Evolutionary conservation across 768 basidiomycete species (phyloP), one percentile per base, ranked within the genome.

Genomic region (Tricholoma saponaceum): DNA sequence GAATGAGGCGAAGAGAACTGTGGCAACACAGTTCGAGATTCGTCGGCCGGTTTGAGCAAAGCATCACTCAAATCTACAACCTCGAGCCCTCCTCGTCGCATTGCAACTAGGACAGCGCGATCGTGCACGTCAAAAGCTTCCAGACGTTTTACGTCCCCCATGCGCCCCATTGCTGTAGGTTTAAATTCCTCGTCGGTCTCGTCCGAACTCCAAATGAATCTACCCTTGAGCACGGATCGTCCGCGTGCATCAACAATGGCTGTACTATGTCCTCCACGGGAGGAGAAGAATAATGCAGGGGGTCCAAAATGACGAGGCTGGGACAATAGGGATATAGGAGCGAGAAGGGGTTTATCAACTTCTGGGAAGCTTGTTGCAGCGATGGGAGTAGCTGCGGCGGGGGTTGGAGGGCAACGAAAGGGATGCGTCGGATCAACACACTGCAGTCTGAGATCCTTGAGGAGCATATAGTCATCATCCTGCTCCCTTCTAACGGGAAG

Each of bases 201-300:
- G 51, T 92, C 90, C 1, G 76, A 67, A 57, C 86, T 92, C 92
- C 92, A 94, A 57, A 89, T 16, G 61, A 94, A 86, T 52, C 86
- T 83, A 33, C 87, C 86, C 62, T 92, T 89, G 10, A 94, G 79
- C 9, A 94, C 92, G 12, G 92, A 90, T 54, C 90, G 76, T 41
- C 92, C 92, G 18, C 90, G 83, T n/a, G 86, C 83, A 66, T 94
- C 92, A 16, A 94, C 92, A 53, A 94, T 90, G 4, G 89, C 79
- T 0, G 92, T 94, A 64, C 91, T 94, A 65, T 92, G 90, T 0
- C 92, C 92, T 20, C 92, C 92, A n/a, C 92, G 85, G 9, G 90
- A 89, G 9, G 91, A 92, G 69, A 82, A 94, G 73, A 94, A 94
- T 16, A 94, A 70, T 0, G 92, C 89, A 4, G 92, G 92, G 22